Base-by-base conservation (phyloP, 2,329 filamentous ascomycete genomes). In the Phaeosphaeria sp. region DNA sequence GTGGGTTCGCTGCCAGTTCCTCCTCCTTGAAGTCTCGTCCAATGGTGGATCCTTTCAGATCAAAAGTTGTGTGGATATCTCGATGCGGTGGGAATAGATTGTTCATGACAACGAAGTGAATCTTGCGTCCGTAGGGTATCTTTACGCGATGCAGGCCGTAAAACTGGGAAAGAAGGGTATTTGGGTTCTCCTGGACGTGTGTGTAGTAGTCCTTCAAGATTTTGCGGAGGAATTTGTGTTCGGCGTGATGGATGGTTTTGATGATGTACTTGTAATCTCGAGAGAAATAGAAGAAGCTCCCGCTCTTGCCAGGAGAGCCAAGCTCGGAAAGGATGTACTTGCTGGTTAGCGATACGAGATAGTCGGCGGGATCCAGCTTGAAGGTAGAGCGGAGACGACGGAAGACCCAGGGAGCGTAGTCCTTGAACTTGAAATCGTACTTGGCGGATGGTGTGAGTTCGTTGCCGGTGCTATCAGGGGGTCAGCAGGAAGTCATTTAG, bases 401-500 rank as follows among this genome's bases (percentile, higher is more conserved):
- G 80, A 99, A 99, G 57, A 99, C 95, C 93, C 94, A 98, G 56
- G 95, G 95, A n/a, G 94, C 94, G 78, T 99, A 99, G 80, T 99
- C 95, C 82, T 99, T 99, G 85, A 99, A 99, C 79, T 99, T 99
- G 88, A 99, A 99, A 81, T 99, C 95, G 82, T 99, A 99, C 80
- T 99, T 98, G 67, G 95, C 93, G 61, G 94, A 97, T 21, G 95
- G 95, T 5, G 96, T 96, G 76, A 99, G 83, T 82, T 99, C 95
- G 77, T 97, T 97, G 64, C 95, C 95, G 65, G 93, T 96, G 74
- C 91, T 93, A 72, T 56, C 40, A 55, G 27, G 36, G 30, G 70
- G 84, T 81, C 49, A 68, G 62, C 53, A 47, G 24, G 44, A 27
- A 8, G 18, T 15, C 11, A 7, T 43, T 18, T 9, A 47, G 53